Conservation (phyloP, 2,329 filamentous ascomycete species). For the Alternaria conjuncta region DNA sequence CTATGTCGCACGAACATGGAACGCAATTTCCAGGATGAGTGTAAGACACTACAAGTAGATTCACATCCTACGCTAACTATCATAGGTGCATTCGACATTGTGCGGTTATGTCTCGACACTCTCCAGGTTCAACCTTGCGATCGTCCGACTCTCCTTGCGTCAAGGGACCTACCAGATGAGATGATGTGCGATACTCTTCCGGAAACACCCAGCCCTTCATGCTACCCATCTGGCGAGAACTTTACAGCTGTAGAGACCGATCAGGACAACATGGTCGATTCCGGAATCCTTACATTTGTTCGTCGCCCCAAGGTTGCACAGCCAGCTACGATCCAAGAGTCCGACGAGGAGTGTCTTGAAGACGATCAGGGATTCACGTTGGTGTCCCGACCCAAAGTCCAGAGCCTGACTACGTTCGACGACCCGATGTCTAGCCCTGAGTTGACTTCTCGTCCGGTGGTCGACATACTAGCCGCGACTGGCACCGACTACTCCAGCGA, state of each 20-base stretch:
- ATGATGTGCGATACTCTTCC: conserved; percentile 7
- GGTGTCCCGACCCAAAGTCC: conserved; percentile 23
- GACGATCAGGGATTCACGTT: conserved; percentile 34
- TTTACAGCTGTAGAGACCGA: not conserved
- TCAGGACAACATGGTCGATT: not conserved
- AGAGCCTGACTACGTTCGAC: not conserved
- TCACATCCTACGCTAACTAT: conserved; percentile 1
- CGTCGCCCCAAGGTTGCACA: conserved; percentile 12
- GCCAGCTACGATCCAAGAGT: not conserved
- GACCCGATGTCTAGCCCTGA: conserved; percentile 20
- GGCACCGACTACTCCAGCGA: conserved; percentile 17
- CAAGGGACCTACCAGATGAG: conserved; percentile 14
- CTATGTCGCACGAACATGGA: conserved; percentile 49
- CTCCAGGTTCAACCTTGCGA: conserved; percentile 3
- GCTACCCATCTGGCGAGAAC: not conserved
- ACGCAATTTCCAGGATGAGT: conserved; percentile 50
- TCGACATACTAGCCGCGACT: conserved; percentile 13
- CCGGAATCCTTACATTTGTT: conserved; percentile 14
- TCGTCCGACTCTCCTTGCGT: conserved; percentile 10
- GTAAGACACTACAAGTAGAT: conserved; percentile 32
- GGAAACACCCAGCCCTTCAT: not conserved
- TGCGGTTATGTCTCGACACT: conserved; percentile 17
- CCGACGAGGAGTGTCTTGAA: conserved; percentile 15
- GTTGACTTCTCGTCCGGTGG: conserved; percentile 2
- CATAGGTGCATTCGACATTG: conserved; percentile 21